Evolutionary conservation across 805 yeast species (phyloP).

Genomic region (Ogataea ganodermae): DNA sequence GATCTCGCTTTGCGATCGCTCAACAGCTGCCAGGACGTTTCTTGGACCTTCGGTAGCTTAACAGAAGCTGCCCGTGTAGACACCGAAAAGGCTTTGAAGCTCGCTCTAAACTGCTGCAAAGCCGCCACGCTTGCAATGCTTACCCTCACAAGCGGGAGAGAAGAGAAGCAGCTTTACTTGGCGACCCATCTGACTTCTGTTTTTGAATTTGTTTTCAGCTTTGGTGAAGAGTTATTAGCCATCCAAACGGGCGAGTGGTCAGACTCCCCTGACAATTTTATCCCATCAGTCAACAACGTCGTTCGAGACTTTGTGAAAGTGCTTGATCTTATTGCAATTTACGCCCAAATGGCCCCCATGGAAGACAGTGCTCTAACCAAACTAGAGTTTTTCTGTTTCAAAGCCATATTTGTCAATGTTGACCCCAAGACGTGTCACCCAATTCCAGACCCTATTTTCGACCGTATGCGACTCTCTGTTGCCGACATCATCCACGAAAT

Average conservation of each 20-base stretch:
- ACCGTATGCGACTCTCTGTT: constrained; percentile 31
- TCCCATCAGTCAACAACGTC: neutral
- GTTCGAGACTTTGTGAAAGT: constrained; percentile 12
- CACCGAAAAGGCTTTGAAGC: constrained; percentile 5
- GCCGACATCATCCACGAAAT: constrained; percentile 38
- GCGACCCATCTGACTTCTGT: constrained; percentile 47
- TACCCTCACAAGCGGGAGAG: constrained; percentile 42
- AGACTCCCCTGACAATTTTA: neutral
- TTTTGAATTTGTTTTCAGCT: constrained; percentile 40
- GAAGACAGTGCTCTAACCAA: constrained; percentile 59
- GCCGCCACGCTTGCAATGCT: constrained; percentile 41
- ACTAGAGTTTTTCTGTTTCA: constrained; percentile 54
- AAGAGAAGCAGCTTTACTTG: constrained; percentile 46
- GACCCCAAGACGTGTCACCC: constrained; percentile 28
- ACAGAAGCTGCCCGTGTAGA: constrained; percentile 5
- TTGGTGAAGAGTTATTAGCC: constrained; percentile 15
- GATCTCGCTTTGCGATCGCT: constrained; percentile 34
- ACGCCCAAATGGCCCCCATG: constrained; percentile 21
- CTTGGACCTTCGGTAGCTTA: constrained; percentile 25
- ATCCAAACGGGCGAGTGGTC: neutral
- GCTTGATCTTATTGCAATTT: constrained; percentile 23
- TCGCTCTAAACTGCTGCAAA: constrained; percentile 32
- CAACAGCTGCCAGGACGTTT: constrained; percentile 21
- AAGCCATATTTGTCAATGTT: constrained; percentile 43
- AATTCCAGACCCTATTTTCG: constrained; percentile 24